Evolutionary conservation across 441 rosid species (phyloP).

Genomic region (Gossypium davidsonii): DNA sequence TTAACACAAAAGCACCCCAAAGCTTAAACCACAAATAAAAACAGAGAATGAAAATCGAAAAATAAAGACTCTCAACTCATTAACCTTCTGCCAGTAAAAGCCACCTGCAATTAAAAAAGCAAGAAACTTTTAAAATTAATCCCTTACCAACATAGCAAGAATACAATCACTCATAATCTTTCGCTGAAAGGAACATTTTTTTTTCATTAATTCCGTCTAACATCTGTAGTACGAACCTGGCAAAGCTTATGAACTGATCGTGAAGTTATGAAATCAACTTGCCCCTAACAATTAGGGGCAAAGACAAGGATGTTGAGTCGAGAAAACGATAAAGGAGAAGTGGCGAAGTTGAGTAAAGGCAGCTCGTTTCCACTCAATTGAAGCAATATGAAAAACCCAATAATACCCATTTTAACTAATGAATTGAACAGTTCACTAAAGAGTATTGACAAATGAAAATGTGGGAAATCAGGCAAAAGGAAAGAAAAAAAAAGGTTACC

Average conservation of each 20-base stretch:
- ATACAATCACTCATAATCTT: not conserved
- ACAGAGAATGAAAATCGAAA: not conserved
- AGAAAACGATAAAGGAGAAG: not conserved
- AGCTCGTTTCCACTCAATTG: not conserved
- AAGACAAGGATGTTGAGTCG: not conserved
- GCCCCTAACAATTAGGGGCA: not conserved
- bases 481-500: not conserved
- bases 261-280: not conserved
- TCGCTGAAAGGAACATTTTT: not conserved
- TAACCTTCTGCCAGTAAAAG: not conserved
- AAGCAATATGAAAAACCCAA: not conserved
- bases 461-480: not conserved
- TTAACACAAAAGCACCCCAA: not conserved
- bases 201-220: not conserved
- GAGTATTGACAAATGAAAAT: not conserved
- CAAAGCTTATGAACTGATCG: not conserved
- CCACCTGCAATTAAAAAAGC: not conserved
- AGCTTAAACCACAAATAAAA: conserved; percentile 1
- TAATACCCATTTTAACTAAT: not conserved
- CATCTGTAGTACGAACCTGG: not conserved
- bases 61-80: not conserved
- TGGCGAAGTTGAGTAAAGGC: not conserved
- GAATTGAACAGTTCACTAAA: not conserved
- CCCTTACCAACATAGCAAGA: not conserved
- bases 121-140: not conserved